These are phyloP conservation scores for Croton setiger DNA, from an alignment of 441 rosid genomes.

Conservation along the genomic window DNA sequence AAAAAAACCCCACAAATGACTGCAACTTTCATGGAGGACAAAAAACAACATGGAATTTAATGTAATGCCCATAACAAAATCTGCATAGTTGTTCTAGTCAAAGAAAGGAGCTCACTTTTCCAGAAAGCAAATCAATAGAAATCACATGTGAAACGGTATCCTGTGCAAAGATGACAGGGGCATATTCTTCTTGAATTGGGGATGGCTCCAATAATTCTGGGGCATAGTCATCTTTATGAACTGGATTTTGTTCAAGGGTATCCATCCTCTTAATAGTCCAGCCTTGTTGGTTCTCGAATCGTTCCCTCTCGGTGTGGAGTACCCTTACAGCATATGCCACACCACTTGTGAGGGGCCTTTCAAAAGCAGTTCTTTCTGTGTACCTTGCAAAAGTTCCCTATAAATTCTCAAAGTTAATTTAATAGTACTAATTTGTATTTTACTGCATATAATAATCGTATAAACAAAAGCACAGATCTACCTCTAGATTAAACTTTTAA, in stretches of 20 bases:
- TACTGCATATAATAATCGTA: slow-evolving; percentile 12
- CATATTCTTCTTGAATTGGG: slow-evolving; percentile 84
- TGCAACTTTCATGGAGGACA: neutral
- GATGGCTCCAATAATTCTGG: slow-evolving; percentile 65
- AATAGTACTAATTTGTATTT: slow-evolving; percentile 1
- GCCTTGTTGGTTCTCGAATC: slow-evolving; percentile 85
- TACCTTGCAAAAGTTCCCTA: slow-evolving; percentile 87
- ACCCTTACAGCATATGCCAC: slow-evolving; percentile 94
- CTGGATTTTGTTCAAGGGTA: slow-evolving; percentile 62
- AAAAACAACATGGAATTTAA: neutral
- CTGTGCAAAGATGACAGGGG: slow-evolving; percentile 95
- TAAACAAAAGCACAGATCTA: slow-evolving; percentile 21
- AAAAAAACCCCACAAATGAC: neutral
- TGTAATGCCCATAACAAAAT: neutral
- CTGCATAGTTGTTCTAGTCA: neutral
- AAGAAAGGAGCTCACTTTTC: slow-evolving; percentile 55
- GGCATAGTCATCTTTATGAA: slow-evolving; percentile 65
- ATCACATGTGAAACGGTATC: slow-evolving; percentile 82
- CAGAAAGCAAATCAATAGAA: slow-evolving; percentile 89
- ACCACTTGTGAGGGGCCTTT: slow-evolving; percentile 98
- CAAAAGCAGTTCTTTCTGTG: slow-evolving; percentile 90
- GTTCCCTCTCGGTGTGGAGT: slow-evolving; percentile 82
- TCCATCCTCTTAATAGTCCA: slow-evolving; percentile 91
- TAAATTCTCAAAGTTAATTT: slow-evolving; percentile 36
- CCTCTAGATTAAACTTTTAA: slow-evolving; percentile 13